These are phyloP conservation scores for Salix exigua DNA, from an alignment of 345 rosid species.

Conservation along the genomic window DNA sequence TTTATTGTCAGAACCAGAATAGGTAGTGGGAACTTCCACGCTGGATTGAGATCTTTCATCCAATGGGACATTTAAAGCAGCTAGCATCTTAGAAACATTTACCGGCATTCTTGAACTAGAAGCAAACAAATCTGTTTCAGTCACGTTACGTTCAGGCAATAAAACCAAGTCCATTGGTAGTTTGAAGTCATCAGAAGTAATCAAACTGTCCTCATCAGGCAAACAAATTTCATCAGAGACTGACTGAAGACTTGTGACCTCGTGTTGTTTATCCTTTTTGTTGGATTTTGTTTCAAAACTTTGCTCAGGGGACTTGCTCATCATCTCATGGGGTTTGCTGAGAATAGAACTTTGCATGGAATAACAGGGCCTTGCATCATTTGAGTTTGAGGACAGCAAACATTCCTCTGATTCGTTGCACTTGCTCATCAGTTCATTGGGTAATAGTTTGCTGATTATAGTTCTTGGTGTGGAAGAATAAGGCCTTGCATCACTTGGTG, in stretches of 20 bases:
- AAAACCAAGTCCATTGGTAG: conserved; percentile 12
- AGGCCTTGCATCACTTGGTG: neutral
- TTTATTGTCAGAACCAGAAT: neutral
- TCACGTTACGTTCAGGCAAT: conserved; percentile 1
- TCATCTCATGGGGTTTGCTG: neutral
- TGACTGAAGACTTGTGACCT: neutral
- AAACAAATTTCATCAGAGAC: conserved; percentile 22
- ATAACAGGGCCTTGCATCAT: too few species aligned
- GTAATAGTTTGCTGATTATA: too few species aligned
- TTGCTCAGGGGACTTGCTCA: neutral
- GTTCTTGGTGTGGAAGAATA: neutral
- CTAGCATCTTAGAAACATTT: neutral
- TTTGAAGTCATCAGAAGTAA: conserved; percentile 24
- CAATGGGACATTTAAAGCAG: neutral
- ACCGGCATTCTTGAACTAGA: conserved; percentile 4
- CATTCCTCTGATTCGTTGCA: too few species aligned
- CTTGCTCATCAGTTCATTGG: too few species aligned
- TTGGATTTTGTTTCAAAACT: conserved; percentile 2
- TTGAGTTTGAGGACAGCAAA: too few species aligned
- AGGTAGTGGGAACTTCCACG: neutral
- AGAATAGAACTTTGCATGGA: neutral
- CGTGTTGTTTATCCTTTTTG: conserved; percentile 5
- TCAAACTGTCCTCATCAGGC: conserved; percentile 41
- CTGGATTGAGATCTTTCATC: neutral
- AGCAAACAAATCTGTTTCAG: conserved; percentile 4